A percentile compares a stretch with the other conserved stretches of the same genome.
These are phyloP conservation scores for Tolypocladium ovalisporum DNA, from an alignment of 2,329 filamentous ascomycete species.

Conservation along the genomic window DNA sequence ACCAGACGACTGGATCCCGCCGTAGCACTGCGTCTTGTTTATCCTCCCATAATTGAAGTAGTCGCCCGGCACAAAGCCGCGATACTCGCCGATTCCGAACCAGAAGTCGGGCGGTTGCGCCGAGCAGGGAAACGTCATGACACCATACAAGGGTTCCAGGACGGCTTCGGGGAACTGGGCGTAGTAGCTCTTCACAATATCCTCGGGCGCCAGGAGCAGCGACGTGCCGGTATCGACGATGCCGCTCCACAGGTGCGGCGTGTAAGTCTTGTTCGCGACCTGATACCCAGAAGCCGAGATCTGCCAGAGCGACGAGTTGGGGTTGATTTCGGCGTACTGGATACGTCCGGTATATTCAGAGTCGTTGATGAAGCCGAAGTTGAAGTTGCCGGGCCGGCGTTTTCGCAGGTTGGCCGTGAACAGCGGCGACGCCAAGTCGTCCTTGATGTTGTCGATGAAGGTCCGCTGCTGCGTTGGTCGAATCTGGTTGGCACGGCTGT, in stretches of 20 bases:
- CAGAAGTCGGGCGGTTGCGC: slow-evolving; percentile 33
- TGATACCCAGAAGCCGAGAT: slow-evolving; percentile 46
- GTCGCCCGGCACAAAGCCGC: slow-evolving; percentile 21
- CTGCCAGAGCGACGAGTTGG: slow-evolving; percentile 48
- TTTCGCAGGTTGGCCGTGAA: slow-evolving; percentile 25
- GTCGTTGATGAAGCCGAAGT: slow-evolving; percentile 40
- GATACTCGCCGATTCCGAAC: slow-evolving; percentile 22
- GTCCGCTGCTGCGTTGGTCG: slow-evolving; percentile 19
- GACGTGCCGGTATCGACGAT: slow-evolving; percentile 66
- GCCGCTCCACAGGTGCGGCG: slow-evolving; percentile 27
- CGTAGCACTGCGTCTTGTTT: slow-evolving; percentile 19
- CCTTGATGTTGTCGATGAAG: slow-evolving; percentile 23
- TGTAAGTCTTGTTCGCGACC: slow-evolving; percentile 26
- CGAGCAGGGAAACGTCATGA: slow-evolving; percentile 48
- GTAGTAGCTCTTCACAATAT: slow-evolving; percentile 50
- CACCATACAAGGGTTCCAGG: slow-evolving; percentile 33
- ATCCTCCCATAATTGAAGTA: slow-evolving; percentile 26
- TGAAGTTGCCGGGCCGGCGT: slow-evolving; percentile 23
- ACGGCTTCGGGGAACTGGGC: slow-evolving; percentile 38
- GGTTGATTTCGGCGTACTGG: slow-evolving; percentile 41
- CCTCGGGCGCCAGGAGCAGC: slow-evolving; percentile 46
- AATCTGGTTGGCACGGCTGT: slow-evolving; percentile 21
- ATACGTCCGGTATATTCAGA: slow-evolving; percentile 46
- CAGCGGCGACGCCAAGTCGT: slow-evolving; percentile 16
- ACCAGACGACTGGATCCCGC: slow-evolving; percentile 25